A percentile compares a stretch with the other conserved stretches of the same genome.
These are phyloP conservation scores for Ricinus communis DNA, from an alignment of 345 rosid genomes.

Conservation along the genomic window DNA sequence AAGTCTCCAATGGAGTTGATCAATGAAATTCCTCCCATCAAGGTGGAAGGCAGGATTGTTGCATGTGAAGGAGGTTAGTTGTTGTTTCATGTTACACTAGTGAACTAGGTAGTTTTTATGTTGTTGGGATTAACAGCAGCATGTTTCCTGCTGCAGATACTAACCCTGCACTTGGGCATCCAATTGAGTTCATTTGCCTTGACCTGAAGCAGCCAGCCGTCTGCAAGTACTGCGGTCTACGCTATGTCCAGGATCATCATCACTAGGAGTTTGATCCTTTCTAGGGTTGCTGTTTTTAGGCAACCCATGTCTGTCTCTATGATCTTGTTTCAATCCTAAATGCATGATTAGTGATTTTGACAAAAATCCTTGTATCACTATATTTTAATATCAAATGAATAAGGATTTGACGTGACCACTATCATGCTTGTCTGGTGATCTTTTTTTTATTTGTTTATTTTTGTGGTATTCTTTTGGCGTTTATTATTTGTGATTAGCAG, in stretches of 20 bases:
- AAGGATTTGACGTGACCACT: slow-evolving; percentile 5
- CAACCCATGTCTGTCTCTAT: background rate
- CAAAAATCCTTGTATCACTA: slow-evolving; percentile 2
- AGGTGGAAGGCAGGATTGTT: slow-evolving; percentile 89
- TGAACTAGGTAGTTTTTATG: background rate
- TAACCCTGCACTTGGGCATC: slow-evolving; percentile 91
- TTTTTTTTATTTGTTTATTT: background rate
- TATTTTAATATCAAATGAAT: background rate
- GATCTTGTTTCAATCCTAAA: background rate
- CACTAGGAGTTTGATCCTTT: slow-evolving; percentile 41
- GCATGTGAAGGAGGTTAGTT: slow-evolving; percentile 97
- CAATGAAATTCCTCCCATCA: slow-evolving; percentile 94
- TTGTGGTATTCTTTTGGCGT: background rate
- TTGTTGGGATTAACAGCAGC: background rate
- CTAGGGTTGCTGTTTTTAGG: background rate
- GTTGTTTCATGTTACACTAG: background rate
- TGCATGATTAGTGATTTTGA: background rate
- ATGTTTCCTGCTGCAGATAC: slow-evolving; percentile 40
- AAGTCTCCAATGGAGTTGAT: slow-evolving; percentile 99
- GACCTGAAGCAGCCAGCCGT: slow-evolving; percentile 82
- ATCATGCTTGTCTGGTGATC: background rate
- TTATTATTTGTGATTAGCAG: background rate
- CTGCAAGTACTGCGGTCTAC: slow-evolving; percentile 97
- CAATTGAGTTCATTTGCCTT: slow-evolving; percentile 95
- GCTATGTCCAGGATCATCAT: slow-evolving; percentile 89